Percentiles rank a stretch among this genome's conserved stretches.
phyloP scores from a whole-genome alignment of 2,329 filamentous ascomycete species.

The Calcarisporium arbuscula region DNA sequence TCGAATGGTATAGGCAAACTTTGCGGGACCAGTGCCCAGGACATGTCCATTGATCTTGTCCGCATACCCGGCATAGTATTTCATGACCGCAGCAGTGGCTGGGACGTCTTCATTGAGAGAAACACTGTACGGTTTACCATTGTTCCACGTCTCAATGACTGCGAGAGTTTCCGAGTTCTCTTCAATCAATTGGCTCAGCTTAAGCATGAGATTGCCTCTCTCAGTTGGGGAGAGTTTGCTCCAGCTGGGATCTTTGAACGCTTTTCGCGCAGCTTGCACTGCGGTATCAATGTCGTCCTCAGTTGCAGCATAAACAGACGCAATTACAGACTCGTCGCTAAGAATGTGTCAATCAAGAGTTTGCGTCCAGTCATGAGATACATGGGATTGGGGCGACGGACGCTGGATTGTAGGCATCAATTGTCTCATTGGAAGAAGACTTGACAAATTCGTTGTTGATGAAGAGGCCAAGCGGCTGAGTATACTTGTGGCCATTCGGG shows the following conservation, averaged over 20 bases:
- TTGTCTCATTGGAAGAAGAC: too few species aligned
- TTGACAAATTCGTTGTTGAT: too few species aligned
- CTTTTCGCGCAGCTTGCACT: constrained; percentile 49
- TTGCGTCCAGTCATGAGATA: too few species aligned
- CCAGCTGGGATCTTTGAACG: constrained; percentile 62
- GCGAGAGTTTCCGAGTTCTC: constrained; percentile 46
- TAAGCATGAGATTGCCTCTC: constrained; percentile 63
- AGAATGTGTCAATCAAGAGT: too few species aligned
- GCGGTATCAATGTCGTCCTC: constrained; percentile 25
- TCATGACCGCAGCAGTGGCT: constrained; percentile 39
- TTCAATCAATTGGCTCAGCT: constrained; percentile 64
- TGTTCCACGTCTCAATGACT: constrained; percentile 72
- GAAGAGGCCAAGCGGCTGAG: too few species aligned
- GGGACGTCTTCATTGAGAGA: constrained; percentile 60
- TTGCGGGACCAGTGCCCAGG: constrained; percentile 60
- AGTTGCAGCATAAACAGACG: constrained; percentile 23
- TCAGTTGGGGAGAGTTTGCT: constrained; percentile 59
- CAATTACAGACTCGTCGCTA: constrained; percentile 26
- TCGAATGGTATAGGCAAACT: constrained; percentile 69
- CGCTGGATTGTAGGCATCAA: too few species aligned
- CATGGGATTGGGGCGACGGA: too few species aligned
- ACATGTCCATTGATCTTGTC: constrained; percentile 75
- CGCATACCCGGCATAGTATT: constrained; percentile 73
- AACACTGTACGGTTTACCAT: constrained; percentile 61
- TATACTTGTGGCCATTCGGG: too few species aligned